Base-by-base conservation (phyloP, 1,139 yeast genomes). In the Petasospora fabianii region DNA sequence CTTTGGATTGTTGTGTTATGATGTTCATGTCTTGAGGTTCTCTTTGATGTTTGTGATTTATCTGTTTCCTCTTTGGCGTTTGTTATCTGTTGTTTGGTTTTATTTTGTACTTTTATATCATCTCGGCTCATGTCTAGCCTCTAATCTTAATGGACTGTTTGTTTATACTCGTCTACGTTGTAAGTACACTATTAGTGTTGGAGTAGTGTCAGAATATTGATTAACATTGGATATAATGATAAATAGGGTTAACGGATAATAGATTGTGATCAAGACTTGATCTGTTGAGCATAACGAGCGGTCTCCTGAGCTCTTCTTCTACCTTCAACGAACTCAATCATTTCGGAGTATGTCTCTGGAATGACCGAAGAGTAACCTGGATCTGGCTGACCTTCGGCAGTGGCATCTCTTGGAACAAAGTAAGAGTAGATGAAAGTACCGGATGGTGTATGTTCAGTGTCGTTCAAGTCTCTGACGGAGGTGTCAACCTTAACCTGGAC, bases 401-500 rank as follows among this genome's bases (percentile, higher is more conserved):
- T 45, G 15, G 60, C 34, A 32, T 72, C 80, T 53, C 73, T 73
- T 36, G 92, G 87, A 29, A 86, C 95, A 58, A 80, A 88, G 74
- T 82, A 88, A 2, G 96, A 85, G 61, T 81, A 88, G 40, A 87
- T 84, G 58, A 88, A 88, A 14, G 90, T 78, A 15, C 97, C 97
- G 13, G 95, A 80, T 52, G 84, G 84, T 36, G 77, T 80, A 34
- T 73, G 67, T 35, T 72, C 71, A 27, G 73, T 73, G 27, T 77
- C 74, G 41, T 80, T 83, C 53, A 88, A 66, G 41, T 74, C 75
- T 50, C 84, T 77, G 42, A 87, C 92, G 27, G 71, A 69, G 5
- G 96, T 84, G 59, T 84, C 92, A 14, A 88, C 97, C 55, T 84
- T 81, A 27, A 88, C 94, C 65, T 88, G 97, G 39, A 88, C 73